Base-by-base conservation (phyloP, 73 alveolate species). In the Stentor coeruleus region DNA sequence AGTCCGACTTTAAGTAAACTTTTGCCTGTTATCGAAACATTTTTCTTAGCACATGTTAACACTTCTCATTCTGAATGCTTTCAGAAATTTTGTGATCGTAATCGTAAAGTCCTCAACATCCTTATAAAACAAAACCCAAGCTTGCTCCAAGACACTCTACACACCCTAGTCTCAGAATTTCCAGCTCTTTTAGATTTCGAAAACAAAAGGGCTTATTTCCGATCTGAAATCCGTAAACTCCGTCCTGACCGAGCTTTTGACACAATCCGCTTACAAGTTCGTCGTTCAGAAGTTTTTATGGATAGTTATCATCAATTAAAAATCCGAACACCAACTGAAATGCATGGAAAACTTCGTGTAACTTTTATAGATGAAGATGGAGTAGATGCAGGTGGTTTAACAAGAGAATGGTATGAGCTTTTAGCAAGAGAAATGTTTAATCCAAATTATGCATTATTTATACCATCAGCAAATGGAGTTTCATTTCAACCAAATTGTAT, bases 381-480 rank as follows among this genome's bases (percentile, higher is more conserved):
- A 20, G 87, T 97, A 15, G 99, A 98, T 88, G 99, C 98, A 14
- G 99, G 99, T 0, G 99, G 99, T 38, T 94, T 98, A 3, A 95
- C 98, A 30, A 90, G 99, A 87, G 99, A 98, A 84, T 98, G 99
- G 99, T 92, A 95, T 79, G 90, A 93, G n/a, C n/a, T n/a, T n/a
- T n/a, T n/a, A n/a, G n/a, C n/a, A n/a, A n/a, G n/a, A n/a, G n/a
- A n/a, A n/a, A n/a, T n/a, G n/a, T n/a, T n/a, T n/a, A n/a, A n/a
- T n/a, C n/a, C n/a, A n/a, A n/a, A n/a, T n/a, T n/a, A n/a, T n/a
- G n/a, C n/a, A n/a, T n/a, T n/a, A n/a, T 84, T 84, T 76, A 84
- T 59, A 3, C 89, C 89, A 3, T 75, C 87, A 35, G 75, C 81
- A 28, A 84, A 75, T 84, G 89, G 89, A 1, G 26, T 76, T 72